A percentile compares a stretch with the other conserved stretches of the same genome.
These are phyloP conservation scores for Daldinia decipiens DNA, from an alignment of 495 filamentous ascomycete genomes.

Conservation along the genomic window DNA sequence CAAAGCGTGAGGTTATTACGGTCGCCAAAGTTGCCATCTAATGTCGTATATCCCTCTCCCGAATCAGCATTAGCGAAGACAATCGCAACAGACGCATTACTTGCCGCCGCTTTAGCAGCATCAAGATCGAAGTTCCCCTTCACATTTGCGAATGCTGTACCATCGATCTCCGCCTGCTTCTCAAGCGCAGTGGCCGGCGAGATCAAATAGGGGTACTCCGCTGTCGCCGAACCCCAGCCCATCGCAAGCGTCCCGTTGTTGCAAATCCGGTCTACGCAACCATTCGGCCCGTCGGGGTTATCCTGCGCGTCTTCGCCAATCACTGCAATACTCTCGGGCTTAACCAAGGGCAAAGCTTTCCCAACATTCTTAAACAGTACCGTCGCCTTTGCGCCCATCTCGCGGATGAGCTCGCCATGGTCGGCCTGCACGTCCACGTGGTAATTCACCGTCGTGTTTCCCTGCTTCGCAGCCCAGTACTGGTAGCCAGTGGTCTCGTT, in stretches of 20 bases:
- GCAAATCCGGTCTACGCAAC: constrained; percentile 57
- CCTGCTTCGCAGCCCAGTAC: constrained; percentile 66
- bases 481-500: constrained; percentile 75
- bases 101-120: constrained; percentile 51
- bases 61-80: constrained; percentile 68
- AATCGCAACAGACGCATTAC: constrained; percentile 56
- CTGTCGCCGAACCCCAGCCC: constrained; percentile 68
- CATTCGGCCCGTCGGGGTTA: constrained; percentile 56
- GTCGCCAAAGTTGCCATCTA: constrained; percentile 68
- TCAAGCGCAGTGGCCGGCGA: constrained; percentile 66
- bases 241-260: constrained; percentile 66
- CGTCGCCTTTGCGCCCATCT: constrained; percentile 66
- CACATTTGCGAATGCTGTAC: constrained; percentile 46
- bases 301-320: constrained; percentile 72
- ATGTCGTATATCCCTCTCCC: constrained; percentile 65
- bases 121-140: constrained; percentile 52
- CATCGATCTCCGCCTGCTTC: constrained; percentile 46
- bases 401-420: constrained; percentile 61
- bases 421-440: constrained; percentile 63
- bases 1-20: constrained; percentile 60
- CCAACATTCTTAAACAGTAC: constrained; percentile 72
- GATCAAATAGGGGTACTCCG: constrained; percentile 74
- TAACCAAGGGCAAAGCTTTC: constrained; percentile 63
- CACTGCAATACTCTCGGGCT: constrained; percentile 64
- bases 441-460: constrained; percentile 73